phyloP scores from a whole-genome alignment of 345 rosid species.

The Populus pruinosa region DNA sequence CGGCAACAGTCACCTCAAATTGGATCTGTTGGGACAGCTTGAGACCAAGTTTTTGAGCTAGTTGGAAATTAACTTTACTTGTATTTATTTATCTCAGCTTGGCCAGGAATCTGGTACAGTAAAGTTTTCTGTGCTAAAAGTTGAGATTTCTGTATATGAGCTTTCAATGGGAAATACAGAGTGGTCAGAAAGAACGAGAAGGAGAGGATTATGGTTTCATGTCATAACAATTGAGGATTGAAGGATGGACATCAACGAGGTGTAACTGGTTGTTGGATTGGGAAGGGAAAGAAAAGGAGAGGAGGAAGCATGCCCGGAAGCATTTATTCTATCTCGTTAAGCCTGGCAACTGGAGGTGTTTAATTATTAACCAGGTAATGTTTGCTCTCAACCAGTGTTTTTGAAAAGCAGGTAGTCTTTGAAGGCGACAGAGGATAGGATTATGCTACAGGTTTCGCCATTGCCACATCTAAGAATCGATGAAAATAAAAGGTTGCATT shows the following conservation, averaged over 20 bases:
- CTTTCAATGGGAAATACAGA: not conserved
- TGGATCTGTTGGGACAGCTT: slow-evolving; percentile 15
- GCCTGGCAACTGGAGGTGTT: not conserved
- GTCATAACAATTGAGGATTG: not conserved
- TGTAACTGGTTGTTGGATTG: not conserved
- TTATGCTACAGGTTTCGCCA: too few species aligned
- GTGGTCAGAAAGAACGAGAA: not conserved
- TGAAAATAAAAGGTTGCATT: not conserved
- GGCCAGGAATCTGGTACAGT: slow-evolving; percentile 4
- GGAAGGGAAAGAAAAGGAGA: not conserved
- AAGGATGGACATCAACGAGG: not conserved
- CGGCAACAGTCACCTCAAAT: not conserved
- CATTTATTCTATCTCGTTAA: not conserved
- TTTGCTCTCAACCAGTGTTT: too few species aligned
- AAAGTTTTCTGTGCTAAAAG: not conserved
- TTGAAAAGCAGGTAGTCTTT: too few species aligned
- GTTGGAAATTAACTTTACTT: not conserved
- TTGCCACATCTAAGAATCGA: too few species aligned
- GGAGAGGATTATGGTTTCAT: not conserved
- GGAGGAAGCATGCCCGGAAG: not conserved
- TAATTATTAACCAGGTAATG: not conserved
- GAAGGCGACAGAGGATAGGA: too few species aligned
- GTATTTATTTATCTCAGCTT: not conserved
- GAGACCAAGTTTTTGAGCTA: slow-evolving; percentile 9
- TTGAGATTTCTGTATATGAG: not conserved